phyloP scores from a whole-genome alignment of 208 protist genomes.

The Trypanosoma vivax region DNA sequence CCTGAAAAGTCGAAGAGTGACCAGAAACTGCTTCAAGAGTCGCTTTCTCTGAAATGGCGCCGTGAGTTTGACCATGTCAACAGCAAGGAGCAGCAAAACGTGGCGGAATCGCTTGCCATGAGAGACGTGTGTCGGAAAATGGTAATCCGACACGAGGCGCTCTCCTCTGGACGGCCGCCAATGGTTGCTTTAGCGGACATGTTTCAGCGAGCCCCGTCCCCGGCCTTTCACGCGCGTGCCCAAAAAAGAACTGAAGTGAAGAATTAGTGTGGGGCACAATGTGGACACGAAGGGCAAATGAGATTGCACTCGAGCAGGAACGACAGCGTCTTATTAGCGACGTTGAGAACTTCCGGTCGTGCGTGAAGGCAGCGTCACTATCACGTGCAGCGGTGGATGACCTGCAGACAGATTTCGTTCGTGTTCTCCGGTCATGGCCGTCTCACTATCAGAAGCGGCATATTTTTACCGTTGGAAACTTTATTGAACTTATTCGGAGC shows the following conservation, averaged over 20 bases:
- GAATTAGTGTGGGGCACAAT: constrained; percentile 23
- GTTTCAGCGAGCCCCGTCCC: constrained; percentile 12
- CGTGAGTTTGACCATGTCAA: constrained; percentile 58
- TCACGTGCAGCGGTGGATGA: constrained; percentile 38
- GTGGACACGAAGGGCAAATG: constrained; percentile 44
- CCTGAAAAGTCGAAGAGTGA: neutral
- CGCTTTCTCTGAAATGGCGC: constrained; percentile 12
- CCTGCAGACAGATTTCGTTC: constrained; percentile 38
- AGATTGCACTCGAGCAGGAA: constrained; percentile 44
- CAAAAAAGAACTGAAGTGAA: neutral
- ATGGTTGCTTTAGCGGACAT: constrained; percentile 11
- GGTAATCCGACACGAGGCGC: constrained; percentile 19
- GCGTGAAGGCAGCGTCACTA: constrained; percentile 41
- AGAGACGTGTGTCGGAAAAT: constrained; percentile 39
- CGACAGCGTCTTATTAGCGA: constrained; percentile 16
- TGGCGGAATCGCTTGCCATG: constrained; percentile 47
- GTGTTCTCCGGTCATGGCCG: constrained; percentile 8
- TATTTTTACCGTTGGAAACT: constrained; percentile 17
- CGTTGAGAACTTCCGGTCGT: constrained; percentile 32
- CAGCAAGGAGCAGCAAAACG: constrained; percentile 34
- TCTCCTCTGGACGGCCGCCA: constrained; percentile 1
- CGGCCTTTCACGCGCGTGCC: neutral
- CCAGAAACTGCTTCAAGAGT: neutral
- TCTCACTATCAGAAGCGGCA: constrained; percentile 13
- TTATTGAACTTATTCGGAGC: constrained; percentile 9